phyloP scores from a whole-genome alignment of 2,329 filamentous ascomycete genomes.

The Elsinoe fawcettii region DNA sequence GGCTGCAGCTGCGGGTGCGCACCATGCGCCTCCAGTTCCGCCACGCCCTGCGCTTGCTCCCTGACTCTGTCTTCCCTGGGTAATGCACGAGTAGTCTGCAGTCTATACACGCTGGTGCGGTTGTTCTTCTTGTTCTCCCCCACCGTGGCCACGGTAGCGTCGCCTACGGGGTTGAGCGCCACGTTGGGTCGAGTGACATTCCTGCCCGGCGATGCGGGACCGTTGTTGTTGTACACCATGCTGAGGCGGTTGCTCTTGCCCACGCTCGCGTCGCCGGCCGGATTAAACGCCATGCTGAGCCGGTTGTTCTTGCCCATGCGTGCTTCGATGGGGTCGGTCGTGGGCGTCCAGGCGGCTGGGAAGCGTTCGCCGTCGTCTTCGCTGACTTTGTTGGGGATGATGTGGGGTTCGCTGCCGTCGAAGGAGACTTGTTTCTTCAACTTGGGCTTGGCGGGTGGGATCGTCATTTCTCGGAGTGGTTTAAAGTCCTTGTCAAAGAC shows the following conservation, averaged over 20 bases:
- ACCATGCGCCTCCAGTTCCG: background rate
- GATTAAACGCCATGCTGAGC: slow-evolving; percentile 18
- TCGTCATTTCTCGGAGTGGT: slow-evolving; percentile 62
- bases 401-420: background rate
- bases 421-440: background rate
- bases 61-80: slow-evolving; percentile 8
- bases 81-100: slow-evolving; percentile 24
- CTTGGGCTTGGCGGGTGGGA: slow-evolving; percentile 9
- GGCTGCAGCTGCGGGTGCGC: slow-evolving; percentile 6
- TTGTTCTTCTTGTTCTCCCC: background rate
- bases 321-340: background rate
- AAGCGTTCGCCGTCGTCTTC: background rate
- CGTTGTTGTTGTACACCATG: slow-evolving; percentile 31
- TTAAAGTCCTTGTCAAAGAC: slow-evolving; percentile 84
- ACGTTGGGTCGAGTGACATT: background rate
- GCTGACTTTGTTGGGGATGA: background rate
- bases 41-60: slow-evolving; percentile 2
- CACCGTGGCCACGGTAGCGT: slow-evolving; percentile 21
- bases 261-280: slow-evolving; percentile 20
- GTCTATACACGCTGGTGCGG: slow-evolving; percentile 22
- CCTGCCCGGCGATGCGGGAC: slow-evolving; percentile 20
- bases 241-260: slow-evolving; percentile 23
- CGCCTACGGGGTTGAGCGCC: too few relatives aligned
- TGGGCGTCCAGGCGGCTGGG: background rate
- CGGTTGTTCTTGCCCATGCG: background rate